Percentiles rank a stretch among this genome's conserved stretches.
phyloP scores from a whole-genome alignment of 176 grass and related monocot species.

The Oryza rufipogon region DNA sequence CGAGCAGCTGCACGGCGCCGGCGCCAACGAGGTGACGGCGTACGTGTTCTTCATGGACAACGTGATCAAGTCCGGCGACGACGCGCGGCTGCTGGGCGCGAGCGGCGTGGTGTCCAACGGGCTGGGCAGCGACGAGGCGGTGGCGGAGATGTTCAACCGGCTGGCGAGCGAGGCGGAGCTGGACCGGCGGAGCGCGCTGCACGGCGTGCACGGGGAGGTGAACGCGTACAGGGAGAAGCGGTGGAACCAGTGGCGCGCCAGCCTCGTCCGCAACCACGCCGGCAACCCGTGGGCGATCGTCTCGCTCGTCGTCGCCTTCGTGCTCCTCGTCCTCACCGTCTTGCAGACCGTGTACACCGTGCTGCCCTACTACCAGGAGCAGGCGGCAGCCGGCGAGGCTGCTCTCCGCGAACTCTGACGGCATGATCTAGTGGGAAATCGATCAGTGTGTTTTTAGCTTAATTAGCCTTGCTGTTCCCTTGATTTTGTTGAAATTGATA shows the following conservation, averaged over 20 bases:
- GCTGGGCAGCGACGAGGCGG: constrained; percentile 48
- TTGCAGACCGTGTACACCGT: too few relatives aligned
- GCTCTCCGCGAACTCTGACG: too few relatives aligned
- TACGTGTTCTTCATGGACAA: constrained; percentile 76
- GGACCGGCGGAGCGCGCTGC: constrained; percentile 41
- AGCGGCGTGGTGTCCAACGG: constrained; percentile 53
- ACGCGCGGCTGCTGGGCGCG: constrained; percentile 49
- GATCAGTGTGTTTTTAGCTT: too few relatives aligned
- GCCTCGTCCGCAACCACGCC: constrained; percentile 57
- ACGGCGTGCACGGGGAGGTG: constrained; percentile 50
- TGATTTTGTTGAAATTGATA: too few relatives aligned
- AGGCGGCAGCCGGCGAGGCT: too few relatives aligned
- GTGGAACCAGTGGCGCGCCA: constrained; percentile 54
- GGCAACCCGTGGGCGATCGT: constrained; percentile 49
- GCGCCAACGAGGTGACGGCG: constrained; percentile 54
- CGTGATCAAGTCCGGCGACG: constrained; percentile 50
- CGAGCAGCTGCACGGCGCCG: constrained; percentile 19
- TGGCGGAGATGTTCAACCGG: constrained; percentile 52
- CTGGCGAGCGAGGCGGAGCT: constrained; percentile 58
- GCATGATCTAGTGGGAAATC: too few relatives aligned
- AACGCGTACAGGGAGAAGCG: constrained; percentile 44
- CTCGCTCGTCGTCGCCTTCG: constrained; percentile 46
- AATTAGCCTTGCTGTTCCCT: too few relatives aligned
- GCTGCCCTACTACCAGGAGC: too few relatives aligned
- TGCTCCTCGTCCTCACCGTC: constrained; percentile 29